Base-by-base conservation (phyloP, 2,329 filamentous ascomycete species). In the Botryosphaeria dothidea region DNA sequence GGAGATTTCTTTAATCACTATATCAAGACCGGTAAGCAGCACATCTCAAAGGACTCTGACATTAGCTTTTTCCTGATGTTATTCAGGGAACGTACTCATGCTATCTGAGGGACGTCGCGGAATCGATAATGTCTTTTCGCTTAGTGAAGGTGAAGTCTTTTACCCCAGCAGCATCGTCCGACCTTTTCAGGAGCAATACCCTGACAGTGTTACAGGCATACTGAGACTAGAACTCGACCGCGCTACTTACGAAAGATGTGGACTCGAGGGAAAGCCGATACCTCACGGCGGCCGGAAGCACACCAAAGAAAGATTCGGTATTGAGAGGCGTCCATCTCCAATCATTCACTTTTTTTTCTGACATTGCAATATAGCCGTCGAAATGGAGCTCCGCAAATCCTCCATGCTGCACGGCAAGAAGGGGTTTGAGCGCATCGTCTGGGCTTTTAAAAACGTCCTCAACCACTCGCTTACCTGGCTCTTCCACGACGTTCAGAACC, bases 321-420 rank as follows among this genome's bases (percentile, higher is more conserved):
- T 56, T 78, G 8, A 52, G 11, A 4, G 21, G 36, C 71, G 5
- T 23, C 23, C 15, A 6, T 5, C 11, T 15, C 3, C 5, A 15
- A 17, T 31, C 11, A 36, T 5, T n/a, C n/a, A n/a, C n/a, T n/a
- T n/a, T 11, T 4, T 6, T 13, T 15, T 19, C 31, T 62, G 19
- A 49, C 23, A 27, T 9, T 9, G n/a, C 29, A 4, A 34, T 7
- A 19, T 51, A 95, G 91, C 89, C 29, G 86, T 98, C 51, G 87
- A 94, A 70, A 82, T 90, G 58, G 89, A 98, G 66, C 84, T 99
- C 29, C 86, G 89, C 19, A 81, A 84, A 4, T 85, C 88, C 0
- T 88, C 88, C 0, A 97, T 97, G 92, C 76, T 92, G 7, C 89
- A 88, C 62, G 93, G 93, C 3, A 95, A 92, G 75, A 93, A 90